Evolutionary conservation across 805 yeast genomes (phyloP), one percentile per base, ranked within the genome.

Genomic region (Ascoidea rubescens): DNA sequence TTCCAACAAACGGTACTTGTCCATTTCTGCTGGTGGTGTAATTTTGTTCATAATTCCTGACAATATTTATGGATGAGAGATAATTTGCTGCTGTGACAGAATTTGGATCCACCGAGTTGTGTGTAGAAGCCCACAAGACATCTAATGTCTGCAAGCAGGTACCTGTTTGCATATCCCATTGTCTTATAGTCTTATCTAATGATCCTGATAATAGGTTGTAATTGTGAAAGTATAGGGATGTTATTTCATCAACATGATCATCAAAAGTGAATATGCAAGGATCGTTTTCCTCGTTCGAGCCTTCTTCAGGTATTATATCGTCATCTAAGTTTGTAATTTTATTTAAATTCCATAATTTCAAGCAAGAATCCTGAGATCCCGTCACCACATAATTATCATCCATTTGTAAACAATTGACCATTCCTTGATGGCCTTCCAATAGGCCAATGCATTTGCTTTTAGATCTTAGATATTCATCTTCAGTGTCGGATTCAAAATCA

Each of bases 151-250:
- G 87, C 16, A 79, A 55, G 63, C 88, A 81, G 55, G 77, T 75
- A 0, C 89, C 90, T 0, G 80, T 73, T 33, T 64, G 68, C 55
- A 80, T 57, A 65, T 84, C 91, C 91, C 91, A 84, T 61, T 82
- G 87, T 49, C 90, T 72, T 8, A 85, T 73, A 0, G 91, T 84
- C 49, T 77, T 70, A 62, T 84, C 93, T 47, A 77, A 74, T 0
- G 90, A 82, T 0, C 88, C 89, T 50, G 85, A 75, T 1, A 85
- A 79, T 48, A 84, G 59, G n/a, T 73, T 72, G 47, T 67, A 65
- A 14, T 74, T 72, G 55, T 73, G 74, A 60, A 77, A 75, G 57
- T 79, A 73, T 46, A 84, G 60, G 0, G 87, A 82, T 0, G 86
- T 79, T 46, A 84, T 71, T 56, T 78, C 83, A 50, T 77, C 88